These are phyloP conservation scores for Backusella australiensis DNA, from an alignment of 192 early-diverging fungal genomes.

Conservation along the genomic window DNA sequence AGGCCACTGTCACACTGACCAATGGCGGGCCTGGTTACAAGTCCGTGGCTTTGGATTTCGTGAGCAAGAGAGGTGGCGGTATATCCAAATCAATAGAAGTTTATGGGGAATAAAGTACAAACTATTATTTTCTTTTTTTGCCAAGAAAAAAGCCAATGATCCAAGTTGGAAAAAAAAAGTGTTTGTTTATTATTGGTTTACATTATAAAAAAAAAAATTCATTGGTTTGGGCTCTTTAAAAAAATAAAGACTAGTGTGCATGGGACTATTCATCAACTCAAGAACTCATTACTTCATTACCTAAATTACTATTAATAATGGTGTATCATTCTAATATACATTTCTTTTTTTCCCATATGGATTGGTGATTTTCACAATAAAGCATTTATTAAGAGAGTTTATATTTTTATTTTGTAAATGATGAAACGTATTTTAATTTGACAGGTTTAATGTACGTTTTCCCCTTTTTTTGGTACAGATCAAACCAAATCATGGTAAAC, in stretches of 20 bases:
- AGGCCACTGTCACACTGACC: background rate
- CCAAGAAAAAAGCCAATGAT: background rate
- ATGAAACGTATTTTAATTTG: background rate
- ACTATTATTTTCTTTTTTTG: too few relatives aligned
- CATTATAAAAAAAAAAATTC: background rate
- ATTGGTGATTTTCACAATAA: background rate
- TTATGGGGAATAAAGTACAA: background rate
- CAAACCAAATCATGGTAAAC: background rate
- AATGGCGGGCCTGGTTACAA: background rate
- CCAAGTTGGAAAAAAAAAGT: background rate
- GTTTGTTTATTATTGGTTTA: background rate
- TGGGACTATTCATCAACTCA: too few relatives aligned
- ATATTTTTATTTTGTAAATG: background rate
- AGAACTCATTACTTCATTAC: too few relatives aligned
- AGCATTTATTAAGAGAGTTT: background rate
- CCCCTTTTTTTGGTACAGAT: background rate
- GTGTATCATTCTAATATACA: too few relatives aligned
- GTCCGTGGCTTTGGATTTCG: background rate
- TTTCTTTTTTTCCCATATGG: too few relatives aligned
- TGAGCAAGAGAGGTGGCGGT: background rate
- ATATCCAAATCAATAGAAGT: background rate
- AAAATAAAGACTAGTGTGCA: too few relatives aligned
- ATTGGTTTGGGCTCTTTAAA: background rate
- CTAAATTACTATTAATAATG: too few relatives aligned
- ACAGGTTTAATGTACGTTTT: background rate